Evolutionary conservation across 2,329 filamentous ascomycete genomes (phyloP).

Genomic region (Sclerotinia trifoliorum): DNA sequence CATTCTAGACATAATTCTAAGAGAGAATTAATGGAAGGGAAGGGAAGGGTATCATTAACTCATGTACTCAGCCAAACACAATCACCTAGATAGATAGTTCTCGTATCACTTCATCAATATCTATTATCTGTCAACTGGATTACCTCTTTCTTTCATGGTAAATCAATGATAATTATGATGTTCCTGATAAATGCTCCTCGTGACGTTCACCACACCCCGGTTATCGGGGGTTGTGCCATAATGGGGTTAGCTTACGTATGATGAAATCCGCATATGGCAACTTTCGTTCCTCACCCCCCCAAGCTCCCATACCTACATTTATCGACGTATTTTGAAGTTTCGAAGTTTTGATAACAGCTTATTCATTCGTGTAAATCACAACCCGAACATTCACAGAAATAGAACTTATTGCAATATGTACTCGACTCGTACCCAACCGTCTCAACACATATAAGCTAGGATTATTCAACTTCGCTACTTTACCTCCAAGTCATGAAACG

Average conservation of each 20-base stretch:
- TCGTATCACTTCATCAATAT: neutral
- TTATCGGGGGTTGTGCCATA: conserved; percentile 8
- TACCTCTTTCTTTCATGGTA: neutral
- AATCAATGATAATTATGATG: neutral
- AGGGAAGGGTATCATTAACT: neutral
- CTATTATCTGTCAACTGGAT: neutral
- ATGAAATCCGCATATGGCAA: conserved; percentile 17
- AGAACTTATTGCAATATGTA: neutral
- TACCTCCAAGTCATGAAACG: conserved; percentile 3
- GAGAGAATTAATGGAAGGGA: too few species aligned
- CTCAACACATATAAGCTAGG: neutral
- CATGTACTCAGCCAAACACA: too few species aligned
- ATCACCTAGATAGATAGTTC: neutral
- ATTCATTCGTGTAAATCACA: neutral
- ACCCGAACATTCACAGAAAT: conserved; percentile 1
- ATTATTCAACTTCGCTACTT: neutral
- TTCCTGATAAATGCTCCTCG: neutral
- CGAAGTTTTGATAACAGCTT: neutral
- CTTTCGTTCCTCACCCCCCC: neutral
- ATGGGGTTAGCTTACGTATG: conserved; percentile 14
- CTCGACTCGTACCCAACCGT: neutral
- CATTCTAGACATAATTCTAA: neutral
- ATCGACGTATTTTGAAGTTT: neutral
- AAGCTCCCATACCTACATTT: neutral
- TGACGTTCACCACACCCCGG: conserved; percentile 11